These are phyloP conservation scores for Mortierella sp. DNA, from an alignment of 371 early-diverging fungal genomes.

Conservation along the genomic window DNA sequence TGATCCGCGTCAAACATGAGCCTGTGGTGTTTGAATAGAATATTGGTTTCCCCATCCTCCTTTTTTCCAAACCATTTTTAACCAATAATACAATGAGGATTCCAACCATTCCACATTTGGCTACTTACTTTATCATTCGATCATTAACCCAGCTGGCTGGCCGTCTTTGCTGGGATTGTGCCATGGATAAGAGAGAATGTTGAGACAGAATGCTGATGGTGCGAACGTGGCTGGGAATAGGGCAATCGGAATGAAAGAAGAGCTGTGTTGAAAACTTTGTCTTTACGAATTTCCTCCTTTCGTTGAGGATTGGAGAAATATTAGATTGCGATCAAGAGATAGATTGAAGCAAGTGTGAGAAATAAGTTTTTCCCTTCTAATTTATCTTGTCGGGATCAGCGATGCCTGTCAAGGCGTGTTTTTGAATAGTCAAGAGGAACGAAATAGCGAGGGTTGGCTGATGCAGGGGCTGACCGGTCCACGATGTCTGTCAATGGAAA, in stretches of 20 bases:
- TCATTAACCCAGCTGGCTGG: conserved; percentile 51
- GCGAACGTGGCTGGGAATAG: conserved; percentile 5
- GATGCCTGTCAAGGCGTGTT: no score
- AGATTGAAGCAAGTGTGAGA: no score
- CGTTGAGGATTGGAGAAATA: conserved; percentile 7
- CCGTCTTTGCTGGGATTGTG: conserved; percentile 57
- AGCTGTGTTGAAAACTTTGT: background rate
- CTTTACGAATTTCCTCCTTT: background rate
- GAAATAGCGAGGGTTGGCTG: no score
- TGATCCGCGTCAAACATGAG: background rate
- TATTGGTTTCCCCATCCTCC: background rate
- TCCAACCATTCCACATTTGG: no score
- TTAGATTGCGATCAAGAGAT: no score
- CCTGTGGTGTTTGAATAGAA: background rate
- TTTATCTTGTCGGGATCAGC: no score
- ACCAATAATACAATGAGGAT: no score
- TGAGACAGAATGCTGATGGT: conserved; percentile 42
- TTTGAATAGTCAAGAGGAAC: no score
- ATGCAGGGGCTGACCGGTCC: no score
- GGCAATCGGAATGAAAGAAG: background rate
- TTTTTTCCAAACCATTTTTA: no score
- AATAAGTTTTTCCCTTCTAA: no score
- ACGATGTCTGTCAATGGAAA: no score
- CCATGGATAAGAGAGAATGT: conserved; percentile 45
- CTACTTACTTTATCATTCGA: conserved; percentile 54